A percentile compares a stretch with the other conserved stretches of the same genome.
These are phyloP conservation scores for Pseudogymnoascus sp. DNA, from an alignment of 2,329 filamentous ascomycete genomes.

Conservation along the genomic window DNA sequence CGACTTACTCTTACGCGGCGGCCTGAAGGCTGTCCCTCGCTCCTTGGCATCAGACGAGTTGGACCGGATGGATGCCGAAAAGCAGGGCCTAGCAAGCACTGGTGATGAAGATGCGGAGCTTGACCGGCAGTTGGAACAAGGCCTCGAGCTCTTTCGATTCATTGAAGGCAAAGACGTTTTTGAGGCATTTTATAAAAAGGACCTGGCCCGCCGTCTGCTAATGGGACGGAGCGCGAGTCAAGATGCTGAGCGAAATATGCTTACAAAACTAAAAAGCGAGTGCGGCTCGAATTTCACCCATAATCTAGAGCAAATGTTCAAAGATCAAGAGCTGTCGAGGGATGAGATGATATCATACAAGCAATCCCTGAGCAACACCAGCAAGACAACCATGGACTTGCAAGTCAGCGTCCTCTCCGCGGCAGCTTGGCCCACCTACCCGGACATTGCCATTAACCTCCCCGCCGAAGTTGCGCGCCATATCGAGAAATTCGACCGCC, in stretches of 20 bases:
- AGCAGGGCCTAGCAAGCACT: constrained; percentile 54
- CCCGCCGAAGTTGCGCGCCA: constrained; percentile 67
- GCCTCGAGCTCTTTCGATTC: constrained; percentile 89
- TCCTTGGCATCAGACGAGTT: constrained; percentile 54
- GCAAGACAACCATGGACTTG: constrained; percentile 55
- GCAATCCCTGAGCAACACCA: constrained; percentile 45
- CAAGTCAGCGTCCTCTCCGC: constrained; percentile 85
- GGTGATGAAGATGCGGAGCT: constrained; percentile 88
- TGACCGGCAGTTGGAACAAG: constrained; percentile 84
- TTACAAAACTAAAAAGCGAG: constrained; percentile 81
- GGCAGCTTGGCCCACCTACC: constrained; percentile 87
- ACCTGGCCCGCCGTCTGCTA: constrained; percentile 78
- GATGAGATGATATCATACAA: constrained; percentile 93
- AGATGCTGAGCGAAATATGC: constrained; percentile 39
- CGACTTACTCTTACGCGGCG: constrained; percentile 78
- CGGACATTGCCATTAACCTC: constrained; percentile 56
- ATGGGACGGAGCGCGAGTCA: constrained; percentile 90
- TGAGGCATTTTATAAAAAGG: constrained; percentile 98
- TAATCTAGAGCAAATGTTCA: constrained; percentile 98
- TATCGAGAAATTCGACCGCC: constrained; percentile 70
- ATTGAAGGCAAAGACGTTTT: constrained; percentile 97
- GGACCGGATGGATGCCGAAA: constrained; percentile 49
- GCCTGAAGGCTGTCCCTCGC: constrained; percentile 71
- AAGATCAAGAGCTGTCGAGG: constrained; percentile 85
- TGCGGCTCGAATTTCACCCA: constrained; percentile 92